Evolutionary conservation across 2,329 filamentous ascomycete species (phyloP).

Genomic region (Fusarium kyushuense): DNA sequence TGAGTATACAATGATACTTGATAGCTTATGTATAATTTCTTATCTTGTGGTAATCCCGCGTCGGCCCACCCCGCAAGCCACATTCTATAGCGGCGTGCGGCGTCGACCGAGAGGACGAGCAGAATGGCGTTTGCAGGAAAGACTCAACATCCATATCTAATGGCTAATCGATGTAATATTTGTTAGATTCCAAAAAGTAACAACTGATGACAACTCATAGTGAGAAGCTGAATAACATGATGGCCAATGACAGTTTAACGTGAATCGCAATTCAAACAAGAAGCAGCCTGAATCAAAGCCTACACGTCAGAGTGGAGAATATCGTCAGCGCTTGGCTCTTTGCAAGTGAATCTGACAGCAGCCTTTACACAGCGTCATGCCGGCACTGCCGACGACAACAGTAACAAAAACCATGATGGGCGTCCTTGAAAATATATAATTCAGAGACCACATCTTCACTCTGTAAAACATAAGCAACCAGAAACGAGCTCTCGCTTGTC

Average conservation of each 20-base stretch:
- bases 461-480: not conserved
- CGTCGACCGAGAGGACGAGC: not conserved
- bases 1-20: not conserved
- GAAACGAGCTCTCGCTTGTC: not conserved
- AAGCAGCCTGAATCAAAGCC: not conserved
- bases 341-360: slow-evolving; percentile 21
- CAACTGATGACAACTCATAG: not conserved
- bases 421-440: not conserved
- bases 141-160: not conserved
- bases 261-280: not conserved
- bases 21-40: slow-evolving; percentile 2
- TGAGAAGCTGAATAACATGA: not conserved
- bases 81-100: slow-evolving; percentile 12
- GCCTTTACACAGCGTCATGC: slow-evolving; percentile 8
- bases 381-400: slow-evolving; percentile 1
- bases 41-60: slow-evolving; percentile 3
- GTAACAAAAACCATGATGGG: not conserved
- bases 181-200: not conserved
- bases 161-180: not conserved
- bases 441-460: not conserved
- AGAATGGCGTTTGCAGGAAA: not conserved
- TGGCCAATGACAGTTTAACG: not conserved
- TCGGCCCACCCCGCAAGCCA: slow-evolving; percentile 14
- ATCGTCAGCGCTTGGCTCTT: slow-evolving; percentile 2
- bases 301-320: slow-evolving; percentile 8